These are phyloP conservation scores for Leccinum uliginosum DNA, from an alignment of 768 basidiomycete species.

Conservation along the genomic window DNA sequence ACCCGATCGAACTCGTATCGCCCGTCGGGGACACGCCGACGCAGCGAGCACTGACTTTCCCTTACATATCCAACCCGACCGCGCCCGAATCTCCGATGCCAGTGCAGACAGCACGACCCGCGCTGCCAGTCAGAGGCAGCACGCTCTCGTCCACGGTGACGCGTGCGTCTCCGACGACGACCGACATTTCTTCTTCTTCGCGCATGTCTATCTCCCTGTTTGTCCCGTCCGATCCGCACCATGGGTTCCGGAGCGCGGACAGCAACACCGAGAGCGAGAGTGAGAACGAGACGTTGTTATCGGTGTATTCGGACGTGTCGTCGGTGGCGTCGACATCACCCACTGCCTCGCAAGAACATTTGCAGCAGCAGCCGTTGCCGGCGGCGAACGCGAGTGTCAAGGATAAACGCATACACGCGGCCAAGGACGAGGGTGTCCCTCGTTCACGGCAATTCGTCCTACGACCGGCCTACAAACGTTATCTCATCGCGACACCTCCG, in stretches of 20 bases:
- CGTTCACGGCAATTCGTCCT: slow-evolving; percentile 61
- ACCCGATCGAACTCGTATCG: slow-evolving; percentile 17
- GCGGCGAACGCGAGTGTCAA: slow-evolving; percentile 8
- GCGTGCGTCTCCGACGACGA: slow-evolving; percentile 3
- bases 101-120: slow-evolving; percentile 18
- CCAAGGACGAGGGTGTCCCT: slow-evolving; percentile 30
- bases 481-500: slow-evolving; percentile 81
- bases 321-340: slow-evolving; percentile 32
- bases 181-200: slow-evolving; percentile 17
- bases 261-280: slow-evolving; percentile 29
- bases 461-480: slow-evolving; percentile 89
- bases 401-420: background rate
- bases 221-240: slow-evolving; percentile 25
- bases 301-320: slow-evolving; percentile 33
- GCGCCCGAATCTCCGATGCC: slow-evolving; percentile 38
- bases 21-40: slow-evolving; percentile 17
- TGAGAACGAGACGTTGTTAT: slow-evolving; percentile 31
- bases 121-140: slow-evolving; percentile 6
- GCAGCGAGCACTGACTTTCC: slow-evolving; percentile 46
- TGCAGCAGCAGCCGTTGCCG: slow-evolving; percentile 11
- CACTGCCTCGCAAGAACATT: slow-evolving; percentile 28
- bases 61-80: slow-evolving; percentile 47
- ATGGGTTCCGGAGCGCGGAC: slow-evolving; percentile 19
- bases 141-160: slow-evolving; percentile 9
- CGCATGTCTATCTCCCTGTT: slow-evolving; percentile 22